These are phyloP conservation scores for Inonotus obliquus DNA, from an alignment of 1,284 basidiomycete species.

Conservation along the genomic window DNA sequence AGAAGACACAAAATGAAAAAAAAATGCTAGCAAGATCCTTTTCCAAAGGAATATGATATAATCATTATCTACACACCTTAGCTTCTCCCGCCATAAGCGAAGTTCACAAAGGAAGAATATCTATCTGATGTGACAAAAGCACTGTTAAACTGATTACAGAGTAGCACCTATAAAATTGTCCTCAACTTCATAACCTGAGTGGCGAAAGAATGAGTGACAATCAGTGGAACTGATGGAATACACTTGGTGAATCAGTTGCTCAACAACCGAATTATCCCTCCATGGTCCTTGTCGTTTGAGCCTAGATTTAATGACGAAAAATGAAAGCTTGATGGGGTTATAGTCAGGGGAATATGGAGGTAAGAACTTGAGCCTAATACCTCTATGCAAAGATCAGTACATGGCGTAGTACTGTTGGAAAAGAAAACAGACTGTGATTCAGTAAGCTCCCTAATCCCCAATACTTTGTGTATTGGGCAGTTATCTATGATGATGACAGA, in stretches of 20 bases:
- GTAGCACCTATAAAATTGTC: too few species aligned
- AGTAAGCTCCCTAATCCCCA: neutral
- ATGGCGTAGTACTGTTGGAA: neutral
- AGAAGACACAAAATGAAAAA: too few species aligned
- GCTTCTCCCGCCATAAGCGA: too few species aligned
- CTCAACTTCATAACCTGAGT: neutral
- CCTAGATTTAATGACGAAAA: constrained; percentile 16
- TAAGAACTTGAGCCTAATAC: constrained; percentile 18
- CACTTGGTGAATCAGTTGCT: neutral
- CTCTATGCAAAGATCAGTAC: constrained; percentile 6
- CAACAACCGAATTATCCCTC: neutral
- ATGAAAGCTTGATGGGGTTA: constrained; percentile 21
- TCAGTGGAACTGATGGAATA: neutral
- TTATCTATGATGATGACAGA: constrained; percentile 17
- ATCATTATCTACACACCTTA: too few species aligned
- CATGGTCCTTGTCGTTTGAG: neutral
- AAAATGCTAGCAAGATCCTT: too few species aligned
- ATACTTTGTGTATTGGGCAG: neutral
- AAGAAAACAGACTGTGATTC: neutral
- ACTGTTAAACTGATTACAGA: too few species aligned
- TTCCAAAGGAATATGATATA: too few species aligned
- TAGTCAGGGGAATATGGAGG: constrained; percentile 23
- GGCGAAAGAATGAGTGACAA: neutral
- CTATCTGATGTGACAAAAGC: too few species aligned
- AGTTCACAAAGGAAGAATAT: too few species aligned